These are phyloP conservation scores for Meira miltonrushii DNA, from an alignment of 1,284 basidiomycete genomes.

Conservation along the genomic window DNA sequence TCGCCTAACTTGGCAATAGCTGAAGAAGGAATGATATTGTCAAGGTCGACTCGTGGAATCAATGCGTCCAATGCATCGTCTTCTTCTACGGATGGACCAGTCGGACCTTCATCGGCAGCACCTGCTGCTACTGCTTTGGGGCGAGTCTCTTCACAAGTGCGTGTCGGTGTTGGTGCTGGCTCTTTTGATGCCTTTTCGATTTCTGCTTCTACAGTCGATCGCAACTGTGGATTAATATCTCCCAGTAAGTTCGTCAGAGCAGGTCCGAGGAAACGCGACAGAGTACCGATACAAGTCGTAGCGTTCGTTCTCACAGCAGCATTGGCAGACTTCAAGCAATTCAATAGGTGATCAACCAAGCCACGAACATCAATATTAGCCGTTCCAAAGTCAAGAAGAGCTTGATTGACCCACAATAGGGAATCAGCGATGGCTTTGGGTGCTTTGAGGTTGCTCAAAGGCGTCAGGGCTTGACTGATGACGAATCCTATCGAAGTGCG, in stretches of 20 bases:
- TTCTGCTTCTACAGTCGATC: conserved; percentile 83
- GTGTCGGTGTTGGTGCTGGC: conserved; percentile 69
- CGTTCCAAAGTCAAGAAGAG: conserved; percentile 87
- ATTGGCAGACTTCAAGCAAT: conserved; percentile 84
- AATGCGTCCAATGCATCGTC: conserved; percentile 65
- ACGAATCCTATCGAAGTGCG: conserved; percentile 92
- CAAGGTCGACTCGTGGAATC: conserved; percentile 90
- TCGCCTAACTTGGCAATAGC: conserved; percentile 83
- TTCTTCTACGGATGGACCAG: too few relatives aligned
- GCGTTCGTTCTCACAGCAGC: conserved; percentile 88
- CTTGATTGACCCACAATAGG: conserved; percentile 79
- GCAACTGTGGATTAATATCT: conserved; percentile 87
- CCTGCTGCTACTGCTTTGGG: conserved; percentile 20
- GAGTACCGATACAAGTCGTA: conserved; percentile 86
- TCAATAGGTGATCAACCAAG: conserved; percentile 86
- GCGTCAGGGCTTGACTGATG: conserved; percentile 64
- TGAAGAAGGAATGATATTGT: conserved; percentile 77
- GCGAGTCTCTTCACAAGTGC: conserved; percentile 26
- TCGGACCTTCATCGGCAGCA: conserved; percentile 20
- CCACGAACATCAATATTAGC: conserved; percentile 74
- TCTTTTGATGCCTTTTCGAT: conserved; percentile 89
- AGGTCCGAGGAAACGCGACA: conserved; percentile 83
- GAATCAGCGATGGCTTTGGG: conserved; percentile 95
- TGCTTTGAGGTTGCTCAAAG: conserved; percentile 62
- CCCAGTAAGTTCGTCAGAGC: conserved; percentile 87